Evolutionary conservation across 2,329 filamentous ascomycete species (phyloP).

Genomic region (Aspergillus jensenii): DNA sequence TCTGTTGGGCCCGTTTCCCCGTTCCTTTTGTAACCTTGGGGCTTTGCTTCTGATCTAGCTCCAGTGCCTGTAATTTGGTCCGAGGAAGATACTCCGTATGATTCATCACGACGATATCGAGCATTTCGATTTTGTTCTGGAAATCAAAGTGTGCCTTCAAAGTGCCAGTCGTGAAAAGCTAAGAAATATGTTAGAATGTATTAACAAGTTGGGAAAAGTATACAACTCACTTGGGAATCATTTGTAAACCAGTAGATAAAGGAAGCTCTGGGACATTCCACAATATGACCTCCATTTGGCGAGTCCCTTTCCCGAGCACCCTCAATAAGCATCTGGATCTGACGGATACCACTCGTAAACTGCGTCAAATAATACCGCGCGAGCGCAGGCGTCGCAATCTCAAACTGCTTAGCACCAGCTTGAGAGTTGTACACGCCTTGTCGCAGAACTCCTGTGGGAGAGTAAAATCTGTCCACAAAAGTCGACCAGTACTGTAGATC

Average conservation of each 20-base stretch:
- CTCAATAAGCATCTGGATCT: slow-evolving; percentile 83
- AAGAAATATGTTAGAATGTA: slow-evolving; percentile 1
- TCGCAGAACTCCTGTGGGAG: slow-evolving; percentile 71
- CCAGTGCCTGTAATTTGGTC: slow-evolving; percentile 51
- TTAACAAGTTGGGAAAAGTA: neutral
- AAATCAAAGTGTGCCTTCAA: slow-evolving; percentile 77
- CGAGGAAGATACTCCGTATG: slow-evolving; percentile 85
- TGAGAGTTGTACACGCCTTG: slow-evolving; percentile 61
- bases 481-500: slow-evolving; percentile 75
- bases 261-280: slow-evolving; percentile 74
- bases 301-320: slow-evolving; percentile 59
- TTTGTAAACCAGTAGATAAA: slow-evolving; percentile 89
- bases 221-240: slow-evolving; percentile 70
- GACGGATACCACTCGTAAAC: slow-evolving; percentile 81
- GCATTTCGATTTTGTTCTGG: slow-evolving; percentile 76
- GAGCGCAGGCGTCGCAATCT: slow-evolving; percentile 78
- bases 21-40: slow-evolving; percentile 60
- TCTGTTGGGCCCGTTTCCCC: slow-evolving; percentile 52
- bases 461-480: slow-evolving; percentile 82
- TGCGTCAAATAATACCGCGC: slow-evolving; percentile 88
- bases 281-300: slow-evolving; percentile 65
- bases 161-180: slow-evolving; percentile 76
- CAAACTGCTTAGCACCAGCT: slow-evolving; percentile 74
- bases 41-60: slow-evolving; percentile 57
- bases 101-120: slow-evolving; percentile 74